These are phyloP conservation scores for Alternaria brassicicola DNA, from an alignment of 2,329 filamentous ascomycete species.

Conservation along the genomic window DNA sequence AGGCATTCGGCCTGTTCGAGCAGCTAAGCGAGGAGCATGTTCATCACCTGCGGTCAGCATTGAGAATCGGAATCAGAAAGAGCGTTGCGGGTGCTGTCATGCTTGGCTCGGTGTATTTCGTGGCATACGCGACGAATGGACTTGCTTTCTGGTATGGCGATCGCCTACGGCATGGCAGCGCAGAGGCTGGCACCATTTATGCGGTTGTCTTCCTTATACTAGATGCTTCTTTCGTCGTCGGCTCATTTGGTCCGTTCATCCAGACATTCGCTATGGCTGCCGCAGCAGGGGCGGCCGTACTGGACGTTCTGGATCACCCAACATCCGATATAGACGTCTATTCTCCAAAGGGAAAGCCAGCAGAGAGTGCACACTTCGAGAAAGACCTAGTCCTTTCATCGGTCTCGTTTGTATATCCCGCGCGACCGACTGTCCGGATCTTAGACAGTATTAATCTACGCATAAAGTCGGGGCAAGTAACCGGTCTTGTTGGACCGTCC, in stretches of 20 bases:
- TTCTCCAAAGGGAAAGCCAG: constrained; percentile 33
- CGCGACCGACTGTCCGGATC: constrained; percentile 50
- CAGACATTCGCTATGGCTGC: constrained; percentile 62
- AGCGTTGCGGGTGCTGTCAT: constrained; percentile 50
- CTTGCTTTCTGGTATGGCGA: constrained; percentile 55
- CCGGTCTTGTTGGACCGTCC: constrained; percentile 54
- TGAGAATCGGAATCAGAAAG: constrained; percentile 50
- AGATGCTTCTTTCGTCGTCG: constrained; percentile 68
- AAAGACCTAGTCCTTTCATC: constrained; percentile 45
- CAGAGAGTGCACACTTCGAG: constrained; percentile 26
- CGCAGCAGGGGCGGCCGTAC: constrained; percentile 56
- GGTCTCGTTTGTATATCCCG: constrained; percentile 54
- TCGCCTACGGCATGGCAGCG: constrained; percentile 32
- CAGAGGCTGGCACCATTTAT: constrained; percentile 61
- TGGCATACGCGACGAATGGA: constrained; percentile 54
- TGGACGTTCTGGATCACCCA: constrained; percentile 53
- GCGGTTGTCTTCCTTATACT: constrained; percentile 69
- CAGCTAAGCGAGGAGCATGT: constrained; percentile 49
- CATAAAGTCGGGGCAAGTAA: constrained; percentile 50
- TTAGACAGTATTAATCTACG: constrained; percentile 47
- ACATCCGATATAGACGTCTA: constrained; percentile 49
- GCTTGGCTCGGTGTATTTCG: constrained; percentile 53
- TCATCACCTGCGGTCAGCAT: constrained; percentile 41
- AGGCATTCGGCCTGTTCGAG: constrained; percentile 55
- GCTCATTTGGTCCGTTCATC: constrained; percentile 67